Percentiles rank a stretch among this genome's conserved stretches.
phyloP scores from a whole-genome alignment of 2,329 filamentous ascomycete genomes.

The Teratosphaeriaceae sp. region DNA sequence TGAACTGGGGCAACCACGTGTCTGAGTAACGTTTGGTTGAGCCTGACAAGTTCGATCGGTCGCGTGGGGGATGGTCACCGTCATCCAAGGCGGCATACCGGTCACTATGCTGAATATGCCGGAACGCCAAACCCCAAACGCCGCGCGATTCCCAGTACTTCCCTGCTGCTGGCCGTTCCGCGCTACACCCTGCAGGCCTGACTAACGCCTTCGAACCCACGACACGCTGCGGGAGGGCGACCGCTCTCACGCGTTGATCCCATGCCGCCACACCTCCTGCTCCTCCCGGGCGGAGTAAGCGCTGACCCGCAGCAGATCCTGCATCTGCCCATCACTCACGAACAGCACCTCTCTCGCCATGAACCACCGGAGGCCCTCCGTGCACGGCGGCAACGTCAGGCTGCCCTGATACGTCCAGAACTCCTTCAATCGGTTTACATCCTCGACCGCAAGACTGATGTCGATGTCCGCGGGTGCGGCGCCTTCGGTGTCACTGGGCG shows the following conservation, averaged over 20 bases:
- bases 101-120: too few species aligned
- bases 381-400: slow-evolving; percentile 43
- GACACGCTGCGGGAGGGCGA: too few species aligned
- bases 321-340: slow-evolving; percentile 43
- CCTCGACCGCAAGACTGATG: slow-evolving; percentile 29
- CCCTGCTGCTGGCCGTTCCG: too few species aligned
- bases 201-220: too few species aligned
- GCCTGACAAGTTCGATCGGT: too few species aligned
- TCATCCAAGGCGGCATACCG: too few species aligned
- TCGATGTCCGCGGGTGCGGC: not conserved
- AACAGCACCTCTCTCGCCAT: slow-evolving; percentile 37
- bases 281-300: slow-evolving; percentile 40
- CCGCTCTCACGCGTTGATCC: slow-evolving; percentile 35
- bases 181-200: too few species aligned
- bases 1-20: too few species aligned
- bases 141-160: too few species aligned
- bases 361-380: slow-evolving; percentile 43
- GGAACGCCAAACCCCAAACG: too few species aligned
- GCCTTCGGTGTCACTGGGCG: not conserved
- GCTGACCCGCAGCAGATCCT: slow-evolving; percentile 38
- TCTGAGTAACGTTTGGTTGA: too few species aligned
- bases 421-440: slow-evolving; percentile 35
- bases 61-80: too few species aligned
- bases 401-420: slow-evolving; percentile 46
- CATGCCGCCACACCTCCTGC: slow-evolving; percentile 44